Evolutionary conservation across 2,329 filamentous ascomycete species (phyloP).

Genomic region (Orbilia javanica): DNA sequence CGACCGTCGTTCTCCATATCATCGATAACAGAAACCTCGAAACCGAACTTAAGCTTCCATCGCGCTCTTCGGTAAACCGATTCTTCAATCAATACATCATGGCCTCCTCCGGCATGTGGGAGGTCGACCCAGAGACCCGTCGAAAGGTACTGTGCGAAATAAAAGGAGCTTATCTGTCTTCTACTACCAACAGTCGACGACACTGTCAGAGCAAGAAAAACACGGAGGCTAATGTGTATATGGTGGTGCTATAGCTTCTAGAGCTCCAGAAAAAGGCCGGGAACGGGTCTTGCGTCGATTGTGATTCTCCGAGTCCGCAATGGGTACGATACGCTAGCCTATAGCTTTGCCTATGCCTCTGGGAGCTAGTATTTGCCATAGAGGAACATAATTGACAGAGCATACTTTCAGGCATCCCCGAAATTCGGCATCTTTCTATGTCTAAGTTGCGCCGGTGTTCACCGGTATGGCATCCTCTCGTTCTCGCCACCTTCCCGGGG

Average conservation of each 20-base stretch:
- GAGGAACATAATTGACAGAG: too few species aligned
- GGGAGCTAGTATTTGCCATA: too few species aligned
- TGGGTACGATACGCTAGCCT: constrained; percentile 70
- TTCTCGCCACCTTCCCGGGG: neutral
- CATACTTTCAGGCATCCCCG: constrained; percentile 74
- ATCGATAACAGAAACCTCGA: too few species aligned
- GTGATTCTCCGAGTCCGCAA: constrained; percentile 93
- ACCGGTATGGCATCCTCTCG: constrained; percentile 68
- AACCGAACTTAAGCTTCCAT: too few species aligned
- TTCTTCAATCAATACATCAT: constrained; percentile 12
- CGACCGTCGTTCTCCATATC: too few species aligned
- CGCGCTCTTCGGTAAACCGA: too few species aligned
- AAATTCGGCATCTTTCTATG: constrained; percentile 99
- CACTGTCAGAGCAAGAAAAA: constrained; percentile 17
- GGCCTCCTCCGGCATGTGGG: constrained; percentile 77
- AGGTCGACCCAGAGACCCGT: constrained; percentile 96
- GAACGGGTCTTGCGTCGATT: constrained; percentile 94
- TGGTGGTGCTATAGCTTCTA: constrained; percentile 74
- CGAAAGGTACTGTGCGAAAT: constrained; percentile 85
- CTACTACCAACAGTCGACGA: neutral
- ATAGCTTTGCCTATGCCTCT: neutral
- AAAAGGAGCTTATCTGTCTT: constrained; percentile 55
- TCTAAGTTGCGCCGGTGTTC: constrained; percentile 92
- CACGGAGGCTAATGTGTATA: constrained; percentile 14
- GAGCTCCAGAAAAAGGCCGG: constrained; percentile 89